These are phyloP conservation scores for Trichosporon sp. DNA, from an alignment of 1,284 basidiomycete species.

Conservation along the genomic window DNA sequence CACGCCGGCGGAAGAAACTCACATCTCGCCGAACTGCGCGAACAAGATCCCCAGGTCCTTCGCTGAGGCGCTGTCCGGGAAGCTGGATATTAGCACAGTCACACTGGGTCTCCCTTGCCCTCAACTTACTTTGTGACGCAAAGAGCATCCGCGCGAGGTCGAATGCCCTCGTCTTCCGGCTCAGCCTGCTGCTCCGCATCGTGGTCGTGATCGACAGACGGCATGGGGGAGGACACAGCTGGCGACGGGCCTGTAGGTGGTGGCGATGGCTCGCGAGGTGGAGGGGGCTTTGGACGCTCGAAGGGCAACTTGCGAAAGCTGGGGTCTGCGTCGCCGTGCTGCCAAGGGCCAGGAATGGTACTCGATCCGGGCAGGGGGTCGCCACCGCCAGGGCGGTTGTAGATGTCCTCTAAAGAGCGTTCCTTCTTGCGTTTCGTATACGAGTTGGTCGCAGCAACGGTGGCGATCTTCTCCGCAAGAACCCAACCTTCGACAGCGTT, in stretches of 20 bases:
- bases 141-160: slow-evolving; percentile 39
- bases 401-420: slow-evolving; percentile 42
- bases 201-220: not conserved
- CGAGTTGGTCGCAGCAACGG: slow-evolving; percentile 51
- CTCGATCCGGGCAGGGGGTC: slow-evolving; percentile 46
- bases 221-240: not conserved
- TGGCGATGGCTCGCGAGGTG: not conserved
- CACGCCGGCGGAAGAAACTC: slow-evolving; percentile 25
- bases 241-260: not conserved
- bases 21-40: slow-evolving; percentile 55
- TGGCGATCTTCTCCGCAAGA: slow-evolving; percentile 53
- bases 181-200: slow-evolving; percentile 5
- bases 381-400: slow-evolving; percentile 42
- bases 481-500: slow-evolving; percentile 49
- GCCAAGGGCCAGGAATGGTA: slow-evolving; percentile 49
- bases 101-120: no score
- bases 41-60: slow-evolving; percentile 55
- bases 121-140: slow-evolving; percentile 50
- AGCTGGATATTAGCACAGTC: slow-evolving; percentile 36
- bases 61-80: slow-evolving; percentile 48
- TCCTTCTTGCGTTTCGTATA: slow-evolving; percentile 50
- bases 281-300: slow-evolving; percentile 39
- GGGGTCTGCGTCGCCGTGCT: slow-evolving; percentile 53
- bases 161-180: slow-evolving; percentile 32
- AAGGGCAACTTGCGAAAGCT: slow-evolving; percentile 44